Evolutionary conservation across 1,284 basidiomycete species (phyloP).

Genomic region (Volvariella surrecta): DNA sequence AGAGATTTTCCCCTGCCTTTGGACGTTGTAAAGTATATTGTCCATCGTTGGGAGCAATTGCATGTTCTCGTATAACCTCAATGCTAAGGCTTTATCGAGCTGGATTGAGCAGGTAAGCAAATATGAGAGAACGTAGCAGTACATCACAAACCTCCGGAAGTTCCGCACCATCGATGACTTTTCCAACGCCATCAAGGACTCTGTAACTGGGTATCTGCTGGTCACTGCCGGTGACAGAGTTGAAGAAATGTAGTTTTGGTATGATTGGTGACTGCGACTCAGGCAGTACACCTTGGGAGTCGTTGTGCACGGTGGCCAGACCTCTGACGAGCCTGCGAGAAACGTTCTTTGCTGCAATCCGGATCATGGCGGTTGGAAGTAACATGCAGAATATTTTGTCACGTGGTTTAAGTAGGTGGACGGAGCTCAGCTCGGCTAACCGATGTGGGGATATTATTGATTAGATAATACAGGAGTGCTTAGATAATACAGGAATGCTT

Average conservation of each 20-base stretch:
- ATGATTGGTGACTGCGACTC: conserved; percentile 60
- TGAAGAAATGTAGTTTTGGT: conserved; percentile 66
- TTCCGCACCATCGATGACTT: conserved; percentile 62
- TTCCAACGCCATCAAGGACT: conserved; percentile 71
- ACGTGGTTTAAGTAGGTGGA: conserved; percentile 17
- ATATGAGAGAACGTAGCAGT: background rate
- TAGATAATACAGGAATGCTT: too few species aligned
- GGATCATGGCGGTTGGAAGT: conserved; percentile 24
- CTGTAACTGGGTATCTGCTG: conserved; percentile 75
- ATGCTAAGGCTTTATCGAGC: conserved; percentile 69
- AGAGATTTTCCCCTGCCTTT: conserved; percentile 89
- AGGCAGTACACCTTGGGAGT: conserved; percentile 40
- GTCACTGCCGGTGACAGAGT: conserved; percentile 53
- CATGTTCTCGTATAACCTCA: conserved; percentile 79
- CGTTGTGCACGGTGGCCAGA: conserved; percentile 12
- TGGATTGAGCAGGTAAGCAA: conserved; percentile 19
- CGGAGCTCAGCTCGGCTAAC: background rate
- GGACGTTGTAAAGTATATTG: conserved; percentile 85
- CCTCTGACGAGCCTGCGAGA: conserved; percentile 13
- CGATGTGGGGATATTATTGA: too few species aligned
- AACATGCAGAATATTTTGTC: conserved; percentile 14
- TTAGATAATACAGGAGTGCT: too few species aligned
- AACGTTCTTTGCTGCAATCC: conserved; percentile 12
- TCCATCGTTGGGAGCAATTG: conserved; percentile 80
- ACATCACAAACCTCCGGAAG: conserved; percentile 52